Evolutionary conservation across 2,329 filamentous ascomycete species (phyloP), one percentile per base, ranked within the genome.

Genomic region (Ascochyta rabiei): DNA sequence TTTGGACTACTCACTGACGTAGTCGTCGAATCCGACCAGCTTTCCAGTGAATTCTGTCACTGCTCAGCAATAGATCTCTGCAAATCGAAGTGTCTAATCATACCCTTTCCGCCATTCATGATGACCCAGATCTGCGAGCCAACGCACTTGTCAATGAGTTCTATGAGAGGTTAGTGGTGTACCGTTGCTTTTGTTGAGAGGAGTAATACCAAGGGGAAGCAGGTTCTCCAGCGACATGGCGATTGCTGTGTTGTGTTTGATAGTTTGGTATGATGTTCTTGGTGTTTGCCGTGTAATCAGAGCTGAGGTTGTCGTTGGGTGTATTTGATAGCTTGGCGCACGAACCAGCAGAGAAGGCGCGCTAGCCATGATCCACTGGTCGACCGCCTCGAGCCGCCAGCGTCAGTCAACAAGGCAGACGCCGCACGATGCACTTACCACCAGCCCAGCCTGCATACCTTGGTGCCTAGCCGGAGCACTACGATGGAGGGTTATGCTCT

Each of bases 31-130:
- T 2, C 95, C 95, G 50, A 96, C 85, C 23, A 99, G 83, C 7
- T 91, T 97, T 49, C 95, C 95, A 66, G 90, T 91, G 80, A 99
- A 99, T 77, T 99, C 95, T 98, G 73, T 39, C 53, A 23, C 6
- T 26, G 26, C 31, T 66, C 44, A 65, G 58, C 24, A 34, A 12
- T 30, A 18, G 16, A 10, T 28, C 26, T 13, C 26, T 12, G 40
- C 23, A 6, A 18, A 24, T 5, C 15, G 3, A 6, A 26, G 23
- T 16, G 21, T 10, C 12, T 23, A 30, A 24, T 42, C 44, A 6
- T 39, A 96, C 95, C 95, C 82, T 97, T 98, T 75, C 98, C 95
- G 64, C 93, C 91, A 80, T 99, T 99, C 95, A 99, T 99, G 69
- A 99, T 87, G 61, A 99, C 93, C 93, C 93, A 97, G 76, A 99